Evolutionary conservation across 2,329 filamentous ascomycete species (phyloP).

Genomic region (Fusarium cicatricum): DNA sequence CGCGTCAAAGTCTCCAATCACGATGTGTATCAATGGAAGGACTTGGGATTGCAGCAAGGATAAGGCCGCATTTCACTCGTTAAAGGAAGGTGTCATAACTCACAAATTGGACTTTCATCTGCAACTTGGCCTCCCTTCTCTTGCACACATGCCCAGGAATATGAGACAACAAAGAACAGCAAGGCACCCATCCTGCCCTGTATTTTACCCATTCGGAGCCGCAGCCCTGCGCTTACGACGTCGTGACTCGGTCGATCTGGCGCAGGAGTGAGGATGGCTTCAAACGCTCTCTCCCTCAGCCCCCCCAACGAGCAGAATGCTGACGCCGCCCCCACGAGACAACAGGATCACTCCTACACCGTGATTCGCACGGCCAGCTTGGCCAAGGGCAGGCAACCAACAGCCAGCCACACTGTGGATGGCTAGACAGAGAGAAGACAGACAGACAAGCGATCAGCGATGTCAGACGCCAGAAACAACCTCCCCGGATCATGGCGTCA

Average conservation of each 20-base stretch:
- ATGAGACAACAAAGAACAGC: constrained; percentile 14
- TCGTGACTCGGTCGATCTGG: not conserved
- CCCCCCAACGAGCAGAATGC: constrained; percentile 24
- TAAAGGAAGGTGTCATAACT: too few relatives aligned
- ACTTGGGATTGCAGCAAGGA: constrained; percentile 18
- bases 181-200: not conserved
- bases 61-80: not conserved
- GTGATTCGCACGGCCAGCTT: not conserved
- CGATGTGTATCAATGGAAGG: not conserved
- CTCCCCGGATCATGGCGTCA: constrained; percentile 14
- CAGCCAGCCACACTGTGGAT: not conserved
- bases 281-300: constrained; percentile 3
- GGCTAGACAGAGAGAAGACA: not conserved
- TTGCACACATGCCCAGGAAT: not conserved
- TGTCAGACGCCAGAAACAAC: constrained; percentile 10
- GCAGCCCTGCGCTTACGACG: not conserved
- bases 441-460: not conserved
- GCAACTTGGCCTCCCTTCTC: too few relatives aligned
- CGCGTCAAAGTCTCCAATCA: constrained; percentile 26
- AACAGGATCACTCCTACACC: not conserved
- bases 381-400: not conserved
- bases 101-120: too few relatives aligned
- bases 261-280: constrained; percentile 3
- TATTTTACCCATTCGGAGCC: not conserved
- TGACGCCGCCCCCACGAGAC: constrained; percentile 17